A percentile compares a stretch with the other conserved stretches of the same genome.
phyloP scores from a whole-genome alignment of 306 rosid species.

The Cucurbita maxima region DNA sequence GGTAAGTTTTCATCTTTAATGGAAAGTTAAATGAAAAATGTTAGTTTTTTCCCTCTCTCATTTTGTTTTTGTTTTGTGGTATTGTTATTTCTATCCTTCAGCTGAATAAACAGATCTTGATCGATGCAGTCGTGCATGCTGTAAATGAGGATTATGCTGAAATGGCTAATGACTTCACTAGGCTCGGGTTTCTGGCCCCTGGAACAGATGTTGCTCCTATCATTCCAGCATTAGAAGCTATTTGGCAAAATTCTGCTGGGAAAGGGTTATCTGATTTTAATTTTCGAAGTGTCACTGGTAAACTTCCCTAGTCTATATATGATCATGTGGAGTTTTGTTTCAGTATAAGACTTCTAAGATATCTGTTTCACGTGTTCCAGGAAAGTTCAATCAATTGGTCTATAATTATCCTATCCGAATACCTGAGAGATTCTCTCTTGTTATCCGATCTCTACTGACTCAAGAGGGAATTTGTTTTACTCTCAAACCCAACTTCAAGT shows the following conservation, averaged over 20 bases:
- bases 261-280: slow-evolving; percentile 94
- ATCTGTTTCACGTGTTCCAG: slow-evolving; percentile 29
- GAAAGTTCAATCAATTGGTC: slow-evolving; percentile 89
- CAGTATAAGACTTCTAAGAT: not conserved
- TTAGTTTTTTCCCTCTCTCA: not conserved
- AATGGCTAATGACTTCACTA: slow-evolving; percentile 97
- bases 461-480: slow-evolving; percentile 99
- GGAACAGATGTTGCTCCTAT: slow-evolving; percentile 95
- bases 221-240: slow-evolving; percentile 91
- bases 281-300: slow-evolving; percentile 90
- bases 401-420: slow-evolving; percentile 97
- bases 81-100: slow-evolving; percentile 29
- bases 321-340: not conserved
- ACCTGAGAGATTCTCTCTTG: slow-evolving; percentile 97
- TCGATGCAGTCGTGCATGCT: slow-evolving; percentile 98
- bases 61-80: slow-evolving; percentile 9
- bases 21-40: not conserved
- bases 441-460: slow-evolving; percentile 85
- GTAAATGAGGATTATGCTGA: slow-evolving; percentile 95
- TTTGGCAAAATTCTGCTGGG: slow-evolving; percentile 98
- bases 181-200: slow-evolving; percentile 91
- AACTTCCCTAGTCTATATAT: slow-evolving; percentile 5
- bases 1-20: slow-evolving; percentile 27
- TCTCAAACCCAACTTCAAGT: slow-evolving; percentile 77
- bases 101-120: slow-evolving; percentile 91